Percentiles rank a stretch among this genome's conserved stretches.
phyloP scores from a whole-genome alignment of 2,329 filamentous ascomycete species.

The Dryadomyces quercus-mongolicae region DNA sequence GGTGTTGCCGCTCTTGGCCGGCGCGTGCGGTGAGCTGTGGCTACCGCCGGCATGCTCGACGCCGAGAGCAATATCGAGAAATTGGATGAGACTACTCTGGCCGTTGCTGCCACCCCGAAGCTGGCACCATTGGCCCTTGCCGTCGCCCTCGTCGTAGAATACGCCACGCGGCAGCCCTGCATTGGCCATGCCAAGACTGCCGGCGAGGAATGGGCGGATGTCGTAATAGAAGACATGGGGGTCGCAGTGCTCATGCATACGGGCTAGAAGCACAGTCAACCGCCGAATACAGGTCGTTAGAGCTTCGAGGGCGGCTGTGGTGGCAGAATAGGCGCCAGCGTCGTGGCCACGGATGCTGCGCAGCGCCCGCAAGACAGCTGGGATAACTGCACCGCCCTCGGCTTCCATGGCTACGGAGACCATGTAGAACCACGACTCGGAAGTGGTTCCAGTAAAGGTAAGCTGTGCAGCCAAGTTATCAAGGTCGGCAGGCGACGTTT shows the following conservation, averaged over 20 bases:
- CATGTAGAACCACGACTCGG: constrained; percentile 92
- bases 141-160: constrained; percentile 66
- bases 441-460: constrained; percentile 78
- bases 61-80: constrained; percentile 79
- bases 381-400: constrained; percentile 60
- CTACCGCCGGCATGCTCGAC: constrained; percentile 55
- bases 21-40: constrained; percentile 12
- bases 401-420: constrained; percentile 85
- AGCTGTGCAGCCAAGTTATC: constrained; percentile 59
- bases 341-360: constrained; percentile 52
- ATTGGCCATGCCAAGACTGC: constrained; percentile 82
- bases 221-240: constrained; percentile 80
- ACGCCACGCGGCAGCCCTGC: constrained; percentile 76
- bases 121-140: constrained; percentile 56
- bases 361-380: constrained; percentile 67
- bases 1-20: not conserved
- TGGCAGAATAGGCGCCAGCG: constrained; percentile 25
- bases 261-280: constrained; percentile 53
- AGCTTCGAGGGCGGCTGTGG: constrained; percentile 39
- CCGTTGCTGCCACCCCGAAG: constrained; percentile 88
- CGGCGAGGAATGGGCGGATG: constrained; percentile 79
- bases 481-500: constrained; percentile 39
- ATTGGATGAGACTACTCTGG: constrained; percentile 84
- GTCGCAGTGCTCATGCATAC: constrained; percentile 85
- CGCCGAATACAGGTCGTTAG: constrained; percentile 58